Base-by-base conservation (phyloP, 2,329 filamentous ascomycete species). In the Stromatinia cepivora region DNA sequence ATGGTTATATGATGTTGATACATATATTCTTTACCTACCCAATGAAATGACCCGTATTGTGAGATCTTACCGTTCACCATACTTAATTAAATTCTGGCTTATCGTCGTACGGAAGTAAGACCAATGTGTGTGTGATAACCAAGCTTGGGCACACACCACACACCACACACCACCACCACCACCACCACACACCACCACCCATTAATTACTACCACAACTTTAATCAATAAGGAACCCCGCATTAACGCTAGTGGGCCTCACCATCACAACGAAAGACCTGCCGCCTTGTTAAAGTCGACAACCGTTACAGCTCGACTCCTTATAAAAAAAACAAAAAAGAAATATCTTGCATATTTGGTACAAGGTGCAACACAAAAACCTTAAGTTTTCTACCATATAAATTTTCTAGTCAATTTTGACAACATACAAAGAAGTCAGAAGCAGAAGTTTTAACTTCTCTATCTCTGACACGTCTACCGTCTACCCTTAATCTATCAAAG, bases 221-320 rank as follows among this genome's bases (percentile, higher is more conserved):
- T 28, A 25, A 17, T 42, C n/a, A 17, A 58, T 58, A 59, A 59
- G 36, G 57, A 45, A 61, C 57, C 57, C 57, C 57, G 57, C 57
- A 61, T 61, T 46, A 17, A 31, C 57, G 20, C 58, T 61, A 61
- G 58, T 46, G 42, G 25, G 58, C 45, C 58, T 61, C 58, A 61
- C 58, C 42, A 34, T 6, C 25, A 61, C 15, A 42, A 22, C 39
- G 11, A 46, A 10, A 42, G 31, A 61, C 58, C 54, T 56, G 53
- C 53, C 28, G 31, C 53, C 53, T 56, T 48, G 20, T 36, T 34
- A 56, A 31, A 34, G 20, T 36, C 54, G 17, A 58, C 54, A n/a
- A 25, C 54, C 54, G 25, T 17, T 56, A 17, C 54, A 15, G 20
- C 20, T 15, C 39, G 39, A 42, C 39, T 42, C 50, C n/a, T n/a